Percentiles rank a stretch among this genome's conserved stretches.
Conservation (phyloP, 2,329 filamentous ascomycete species). For the Aspergillus sclerotialis region DNA sequence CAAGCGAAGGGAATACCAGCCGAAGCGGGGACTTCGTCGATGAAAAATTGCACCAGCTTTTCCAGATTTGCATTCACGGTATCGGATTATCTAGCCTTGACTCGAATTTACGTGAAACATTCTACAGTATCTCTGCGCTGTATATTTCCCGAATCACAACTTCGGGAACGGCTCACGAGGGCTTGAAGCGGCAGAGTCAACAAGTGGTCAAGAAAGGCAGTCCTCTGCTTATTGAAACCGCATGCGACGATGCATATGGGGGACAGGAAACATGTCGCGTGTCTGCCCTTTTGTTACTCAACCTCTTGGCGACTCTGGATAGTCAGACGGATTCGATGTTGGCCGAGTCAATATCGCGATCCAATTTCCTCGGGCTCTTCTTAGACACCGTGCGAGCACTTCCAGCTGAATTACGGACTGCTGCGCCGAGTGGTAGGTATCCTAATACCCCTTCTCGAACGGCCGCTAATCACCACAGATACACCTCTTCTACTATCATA, state of each 20-base stretch:
- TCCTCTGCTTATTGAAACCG: conserved; percentile 71
- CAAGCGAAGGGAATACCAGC: conserved; percentile 33
- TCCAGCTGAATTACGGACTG: conserved; percentile 61
- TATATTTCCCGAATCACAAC: conserved; percentile 64
- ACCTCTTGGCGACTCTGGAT: conserved; percentile 67
- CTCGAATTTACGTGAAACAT: conserved; percentile 67
- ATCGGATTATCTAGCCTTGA: conserved; percentile 67
- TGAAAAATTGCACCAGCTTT: conserved; percentile 85
- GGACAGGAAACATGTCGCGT: conserved; percentile 76
- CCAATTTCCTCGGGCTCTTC: conserved; percentile 87
- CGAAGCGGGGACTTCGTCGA: conserved; percentile 64
- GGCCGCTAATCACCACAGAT: conserved; percentile 32
- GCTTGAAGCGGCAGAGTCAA: conserved; percentile 45
- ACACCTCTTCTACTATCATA: conserved; percentile 50
- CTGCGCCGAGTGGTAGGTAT: conserved; percentile 49
- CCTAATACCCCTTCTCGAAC: neutral
- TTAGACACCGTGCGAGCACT: conserved; percentile 80
- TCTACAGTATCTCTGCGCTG: conserved; percentile 86
- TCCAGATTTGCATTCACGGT: conserved; percentile 76
- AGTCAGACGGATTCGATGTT: conserved; percentile 66
- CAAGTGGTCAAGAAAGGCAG: conserved; percentile 73
- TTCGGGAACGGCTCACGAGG: conserved; percentile 44
- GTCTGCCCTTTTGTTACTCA: conserved; percentile 77
- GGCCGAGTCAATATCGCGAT: conserved; percentile 69
- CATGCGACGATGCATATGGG: conserved; percentile 89